Evolutionary conservation across 2,329 filamentous ascomycete genomes (phyloP).

Genomic region (Orbilia quercus): DNA sequence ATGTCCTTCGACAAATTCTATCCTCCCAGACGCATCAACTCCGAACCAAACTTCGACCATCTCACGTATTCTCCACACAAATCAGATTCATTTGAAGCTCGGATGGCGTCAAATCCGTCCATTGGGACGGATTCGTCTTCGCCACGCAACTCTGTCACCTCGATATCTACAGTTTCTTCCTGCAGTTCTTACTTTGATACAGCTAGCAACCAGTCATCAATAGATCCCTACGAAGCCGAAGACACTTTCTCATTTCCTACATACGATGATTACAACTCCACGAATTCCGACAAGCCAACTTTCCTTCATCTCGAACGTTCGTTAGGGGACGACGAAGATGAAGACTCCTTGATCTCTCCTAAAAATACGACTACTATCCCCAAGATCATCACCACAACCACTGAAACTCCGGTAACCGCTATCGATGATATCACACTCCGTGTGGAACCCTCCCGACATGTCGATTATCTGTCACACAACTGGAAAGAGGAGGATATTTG

Average conservation of each 20-base stretch:
- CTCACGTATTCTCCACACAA: slow-evolving; percentile 37
- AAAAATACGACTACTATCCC: slow-evolving; percentile 19
- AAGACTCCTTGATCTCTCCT: slow-evolving; percentile 30
- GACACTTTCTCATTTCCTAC: slow-evolving; percentile 50
- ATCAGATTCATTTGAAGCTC: slow-evolving; percentile 47
- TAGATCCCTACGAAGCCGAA: slow-evolving; percentile 49
- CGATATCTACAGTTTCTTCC: slow-evolving; percentile 52
- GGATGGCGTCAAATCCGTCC: slow-evolving; percentile 46
- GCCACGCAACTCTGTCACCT: slow-evolving; percentile 53
- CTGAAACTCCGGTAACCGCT: slow-evolving; percentile 37
- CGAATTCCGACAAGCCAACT: slow-evolving; percentile 44
- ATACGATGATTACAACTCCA: slow-evolving; percentile 49
- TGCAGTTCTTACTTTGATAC: slow-evolving; percentile 54
- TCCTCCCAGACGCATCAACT: slow-evolving; percentile 45
- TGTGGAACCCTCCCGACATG: slow-evolving; percentile 72
- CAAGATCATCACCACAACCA: slow-evolving; percentile 43
- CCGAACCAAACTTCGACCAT: slow-evolving; percentile 53
- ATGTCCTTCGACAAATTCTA: slow-evolving; percentile 56
- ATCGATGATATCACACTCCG: slow-evolving; percentile 60
- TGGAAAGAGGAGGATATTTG: slow-evolving; percentile 97
- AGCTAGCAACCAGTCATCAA: slow-evolving; percentile 54
- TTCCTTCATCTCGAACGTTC: slow-evolving; percentile 53
- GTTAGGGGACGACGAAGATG: slow-evolving; percentile 47
- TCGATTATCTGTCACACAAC: slow-evolving; percentile 93
- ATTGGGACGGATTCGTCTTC: slow-evolving; percentile 50